Evolutionary conservation across 768 basidiomycete species (phyloP), one percentile per base, ranked within the genome.

Genomic region (Crassisporium funariophilum): DNA sequence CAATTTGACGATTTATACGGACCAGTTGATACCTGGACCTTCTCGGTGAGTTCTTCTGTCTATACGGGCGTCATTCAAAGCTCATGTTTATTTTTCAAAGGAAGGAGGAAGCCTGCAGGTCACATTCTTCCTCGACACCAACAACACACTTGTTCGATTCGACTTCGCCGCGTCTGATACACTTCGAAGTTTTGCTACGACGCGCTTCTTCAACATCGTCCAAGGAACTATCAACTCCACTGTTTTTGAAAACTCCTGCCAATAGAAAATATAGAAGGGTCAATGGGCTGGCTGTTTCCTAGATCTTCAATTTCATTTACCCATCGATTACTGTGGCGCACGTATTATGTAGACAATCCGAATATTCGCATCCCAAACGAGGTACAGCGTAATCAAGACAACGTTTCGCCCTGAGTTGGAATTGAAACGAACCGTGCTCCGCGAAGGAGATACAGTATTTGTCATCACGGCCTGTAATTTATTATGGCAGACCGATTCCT

Each of bases 151-250:
- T 2, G 61, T 63, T 25, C 46, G 62, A 39, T 63, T 56, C 41
- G 65, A 66, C 40, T 66, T 66, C 36, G 56, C 61, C 5, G 49
- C 55, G 19, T 60, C 65, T 9, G 54, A 59, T 21, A 37, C 49
- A 6, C 52, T 60, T 35, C 56, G 63, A 20, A 66, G 60, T 21
- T 63, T 63, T 44, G 42, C 65, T 10, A 66, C 63, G 1, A 66
- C 65, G 10, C 50, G 64, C 4, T 62, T 66, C 36, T 65, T 65
- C 51, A 62, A 65, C 38, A 61, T 62, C 15, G 49, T 62, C 22
- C 58, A 54, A 16, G 59, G 62, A 4, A 59, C 58, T 2, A 54
- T 62, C 2, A 47, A 66, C 23, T 42, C 57, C 6, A 60, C 58
- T 16, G 52, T 62, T 12, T 63, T 65, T 40, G 46, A 62, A 13